Conservation (phyloP, 2,329 filamentous ascomycete genomes). For the Exophiala sideris region DNA sequence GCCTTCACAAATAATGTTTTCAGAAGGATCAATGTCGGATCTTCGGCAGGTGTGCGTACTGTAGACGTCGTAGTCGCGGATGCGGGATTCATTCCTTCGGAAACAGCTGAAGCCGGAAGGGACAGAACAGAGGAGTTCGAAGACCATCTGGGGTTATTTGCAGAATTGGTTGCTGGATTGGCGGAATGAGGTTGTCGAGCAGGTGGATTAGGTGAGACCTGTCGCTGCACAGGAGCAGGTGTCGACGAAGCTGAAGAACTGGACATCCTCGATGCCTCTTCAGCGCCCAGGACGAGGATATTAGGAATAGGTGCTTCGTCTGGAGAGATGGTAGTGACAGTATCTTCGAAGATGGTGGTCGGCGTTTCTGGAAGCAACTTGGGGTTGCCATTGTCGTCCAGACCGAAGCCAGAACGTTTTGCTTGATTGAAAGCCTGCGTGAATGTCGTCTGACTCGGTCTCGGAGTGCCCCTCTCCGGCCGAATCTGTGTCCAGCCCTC, state of each 20-base stretch:
- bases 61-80: slow-evolving; percentile 47
- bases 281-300: slow-evolving; percentile 79
- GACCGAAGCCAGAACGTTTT: slow-evolving; percentile 39
- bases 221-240: slow-evolving; percentile 12
- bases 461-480: slow-evolving; percentile 79
- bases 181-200: slow-evolving; percentile 17
- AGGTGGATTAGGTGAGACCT: slow-evolving; percentile 14
- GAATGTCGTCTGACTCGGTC: slow-evolving; percentile 75
- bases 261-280: slow-evolving; percentile 41
- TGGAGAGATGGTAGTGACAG: slow-evolving; percentile 64
- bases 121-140: slow-evolving; percentile 77
- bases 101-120: slow-evolving; percentile 59
- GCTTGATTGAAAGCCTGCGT: slow-evolving; percentile 55
- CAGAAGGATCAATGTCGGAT: slow-evolving; percentile 71
- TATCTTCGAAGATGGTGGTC: slow-evolving; percentile 93
- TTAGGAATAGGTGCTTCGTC: slow-evolving; percentile 78
- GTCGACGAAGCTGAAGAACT: slow-evolving; percentile 12
- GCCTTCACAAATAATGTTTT: slow-evolving; percentile 80
- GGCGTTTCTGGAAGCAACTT: slow-evolving; percentile 71
- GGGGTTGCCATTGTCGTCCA: slow-evolving; percentile 30
- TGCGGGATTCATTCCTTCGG: slow-evolving; percentile 32
- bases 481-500: slow-evolving; percentile 88
- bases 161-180: slow-evolving; percentile 19
- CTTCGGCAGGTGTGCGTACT: slow-evolving; percentile 54
- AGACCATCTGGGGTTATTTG: slow-evolving; percentile 57